phyloP scores from a whole-genome alignment of 2,329 filamentous ascomycete genomes.

The Aspergillus sp. region DNA sequence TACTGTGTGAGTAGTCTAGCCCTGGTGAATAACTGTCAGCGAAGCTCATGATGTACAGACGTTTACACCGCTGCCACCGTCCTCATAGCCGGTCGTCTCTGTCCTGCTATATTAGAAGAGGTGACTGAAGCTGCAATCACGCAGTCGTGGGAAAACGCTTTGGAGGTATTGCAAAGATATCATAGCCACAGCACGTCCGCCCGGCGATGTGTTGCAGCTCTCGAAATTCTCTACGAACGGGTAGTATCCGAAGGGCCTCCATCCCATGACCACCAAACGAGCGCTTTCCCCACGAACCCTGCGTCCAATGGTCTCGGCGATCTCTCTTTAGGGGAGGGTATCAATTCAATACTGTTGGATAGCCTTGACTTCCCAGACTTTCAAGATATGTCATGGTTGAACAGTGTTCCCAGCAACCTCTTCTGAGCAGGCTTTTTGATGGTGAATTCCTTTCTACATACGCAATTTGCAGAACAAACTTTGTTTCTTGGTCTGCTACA shows the following conservation, averaged over 20 bases:
- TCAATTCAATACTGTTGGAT: conserved; percentile 28
- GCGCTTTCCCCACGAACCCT: neutral
- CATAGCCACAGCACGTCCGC: conserved; percentile 36
- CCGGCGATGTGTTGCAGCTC: conserved; percentile 33
- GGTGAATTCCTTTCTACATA: no score
- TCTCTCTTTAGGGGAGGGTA: conserved; percentile 31
- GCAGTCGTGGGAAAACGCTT: conserved; percentile 32
- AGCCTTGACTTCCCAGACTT: conserved; percentile 32
- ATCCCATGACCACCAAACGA: neutral
- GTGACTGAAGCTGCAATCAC: conserved; percentile 27
- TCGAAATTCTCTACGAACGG: conserved; percentile 35
- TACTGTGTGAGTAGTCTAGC: conserved; percentile 30
- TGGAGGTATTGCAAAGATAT: conserved; percentile 35
- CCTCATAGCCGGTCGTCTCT: conserved; percentile 35
- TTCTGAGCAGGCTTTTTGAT: conserved; percentile 17
- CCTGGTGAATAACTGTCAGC: neutral
- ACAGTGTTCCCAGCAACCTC: conserved; percentile 36
- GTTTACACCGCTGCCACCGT: conserved; percentile 41
- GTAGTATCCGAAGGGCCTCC: conserved; percentile 26
- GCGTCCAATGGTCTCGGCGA: conserved; percentile 20
- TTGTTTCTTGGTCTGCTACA: neutral
- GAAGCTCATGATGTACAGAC: conserved; percentile 25
- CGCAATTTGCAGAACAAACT: neutral
- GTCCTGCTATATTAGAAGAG: conserved; percentile 29
- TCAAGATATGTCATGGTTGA: conserved; percentile 40